Base-by-base conservation (phyloP, 805 yeast genomes). In the Saccharomycopsis javanensis region DNA sequence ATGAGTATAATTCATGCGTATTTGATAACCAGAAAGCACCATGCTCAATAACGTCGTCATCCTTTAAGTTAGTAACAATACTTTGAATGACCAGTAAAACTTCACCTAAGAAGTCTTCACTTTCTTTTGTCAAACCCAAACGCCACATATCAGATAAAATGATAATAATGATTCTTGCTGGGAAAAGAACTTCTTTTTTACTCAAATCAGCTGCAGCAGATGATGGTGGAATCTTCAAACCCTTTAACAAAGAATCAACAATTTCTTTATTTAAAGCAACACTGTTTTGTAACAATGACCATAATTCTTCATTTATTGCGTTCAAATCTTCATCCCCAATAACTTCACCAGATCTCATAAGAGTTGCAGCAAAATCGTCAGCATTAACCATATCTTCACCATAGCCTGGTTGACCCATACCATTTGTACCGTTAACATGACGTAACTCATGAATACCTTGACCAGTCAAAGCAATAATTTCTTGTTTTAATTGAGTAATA, bases 21-120 rank as follows among this genome's bases (percentile, higher is more conserved):
- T 94, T 94, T 3, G 97, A 88, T 62, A 94, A 77, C 99, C 99
- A 94, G 75, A 91, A 94, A 0, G 97, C 96, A 63, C 97, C 98
- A 64, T 89, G 89, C 51, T 89, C 82, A 65, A 91, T 84, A 34
- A 89, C 83, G 63, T 88, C 95, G 59, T 87, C 96, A 57, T 92
- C 96, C 64, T 85, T 85, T 67, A 86, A 76, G n/a, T 77, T 72
- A 54, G 86, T 79, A 16, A 92, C 96, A 60, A 87, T 83, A 54
- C 80, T 82, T 74, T 92, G 98, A 64, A 94, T 89, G 1, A 87
- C 86, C 30, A 88, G 81, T 68, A 92, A 78, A 2, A 90, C 95
- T 68, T 86, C 91, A 51, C 97, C 97, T 61, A 94, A 74, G 68
- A 94, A 87, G 57, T 82, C 83, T 74, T 94, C 98, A 67, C 92